Percentiles rank a stretch among this genome's conserved stretches.
These are phyloP conservation scores for Vigna reflexopilosa DNA, from an alignment of 306 rosid genomes.

Conservation along the genomic window DNA sequence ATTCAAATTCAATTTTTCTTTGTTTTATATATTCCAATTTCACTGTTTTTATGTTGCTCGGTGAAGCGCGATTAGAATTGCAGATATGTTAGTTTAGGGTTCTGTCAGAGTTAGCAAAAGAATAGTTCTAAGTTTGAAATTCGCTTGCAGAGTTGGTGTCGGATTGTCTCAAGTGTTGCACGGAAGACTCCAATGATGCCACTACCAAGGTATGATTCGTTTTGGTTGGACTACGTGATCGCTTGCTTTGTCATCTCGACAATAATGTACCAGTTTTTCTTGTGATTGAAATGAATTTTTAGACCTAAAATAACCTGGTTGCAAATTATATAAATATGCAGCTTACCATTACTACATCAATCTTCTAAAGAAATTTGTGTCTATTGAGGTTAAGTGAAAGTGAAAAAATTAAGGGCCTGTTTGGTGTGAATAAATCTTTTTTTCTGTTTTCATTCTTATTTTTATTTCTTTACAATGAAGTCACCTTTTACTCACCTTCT, in stretches of 20 bases:
- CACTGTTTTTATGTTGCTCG: not conserved
- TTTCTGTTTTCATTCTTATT: not conserved
- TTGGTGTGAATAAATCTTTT: not conserved
- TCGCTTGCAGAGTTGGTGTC: conserved; percentile 77
- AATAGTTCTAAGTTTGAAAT: conserved; percentile 22
- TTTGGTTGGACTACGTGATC: not conserved
- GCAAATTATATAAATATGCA: not conserved
- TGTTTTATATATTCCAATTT: not conserved
- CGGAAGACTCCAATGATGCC: conserved; percentile 86
- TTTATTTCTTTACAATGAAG: not conserved
- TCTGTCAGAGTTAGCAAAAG: not conserved
- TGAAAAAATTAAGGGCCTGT: not conserved
- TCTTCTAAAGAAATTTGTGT: not conserved
- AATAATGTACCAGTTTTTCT: not conserved
- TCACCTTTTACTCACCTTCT: not conserved
- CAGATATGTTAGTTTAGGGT: not conserved
- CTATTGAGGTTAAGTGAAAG: not conserved
- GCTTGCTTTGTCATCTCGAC: no score
- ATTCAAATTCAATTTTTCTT: not conserved
- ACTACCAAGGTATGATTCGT: conserved; percentile 65
- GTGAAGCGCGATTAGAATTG: not conserved
- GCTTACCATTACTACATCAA: not conserved
- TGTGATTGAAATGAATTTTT: conserved; percentile 3
- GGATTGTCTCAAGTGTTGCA: conserved; percentile 82
- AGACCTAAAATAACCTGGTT: conserved; percentile 7